Evolutionary conservation across 306 rosid genomes (phyloP), one percentile per base, ranked within the genome.

Genomic region (Quercus alba): DNA sequence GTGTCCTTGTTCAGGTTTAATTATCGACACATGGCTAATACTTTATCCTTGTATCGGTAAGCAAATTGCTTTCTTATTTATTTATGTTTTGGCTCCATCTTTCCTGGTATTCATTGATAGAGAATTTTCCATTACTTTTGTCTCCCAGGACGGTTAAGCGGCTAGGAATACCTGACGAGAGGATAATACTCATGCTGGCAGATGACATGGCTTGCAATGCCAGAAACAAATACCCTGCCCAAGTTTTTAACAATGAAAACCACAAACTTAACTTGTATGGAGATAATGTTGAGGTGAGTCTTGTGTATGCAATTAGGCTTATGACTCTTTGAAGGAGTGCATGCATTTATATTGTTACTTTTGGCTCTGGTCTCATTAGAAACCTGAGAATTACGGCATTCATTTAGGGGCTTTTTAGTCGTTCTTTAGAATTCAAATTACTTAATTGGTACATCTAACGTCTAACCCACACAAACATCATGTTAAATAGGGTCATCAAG

Each of bases 151-250:
- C 98, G 25, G 99, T 95, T 71, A 95, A 93, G 90, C 84, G 98
- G 76, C 83, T 95, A 59, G 99, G 99, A 83, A 95, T 95, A 84
- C 98, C 99, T 56, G 99, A 95, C 78, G 99, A 93, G 88, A 91
- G 99, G 86, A 93, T 95, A 84, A 93, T 95, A 83, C 93, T 95
- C 17, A 93, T 95, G 99, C 84, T 93, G 76, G 99, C 98, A 51
- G 99, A 95, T 88, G 99, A 95, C 80, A 90, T 95, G 92, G 99
- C 99, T 17, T 95, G 99, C 78, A 95, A 95, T 93, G 84, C 99
- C 46, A 87, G 99, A 78, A 95, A 95, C 88, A 95, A 91, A 81
- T 91, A 91, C 81, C 97, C 99, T 79, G 97, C 98, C 54, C 95
- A 95, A 85, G 98, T 93, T 84, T 93, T 95, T 85, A 95, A 95